Percentiles rank a stretch among this genome's conserved stretches.
These are phyloP conservation scores for Warburgia ugandensis DNA, from an alignment of 164 flowering plant genomes.

Conservation along the genomic window DNA sequence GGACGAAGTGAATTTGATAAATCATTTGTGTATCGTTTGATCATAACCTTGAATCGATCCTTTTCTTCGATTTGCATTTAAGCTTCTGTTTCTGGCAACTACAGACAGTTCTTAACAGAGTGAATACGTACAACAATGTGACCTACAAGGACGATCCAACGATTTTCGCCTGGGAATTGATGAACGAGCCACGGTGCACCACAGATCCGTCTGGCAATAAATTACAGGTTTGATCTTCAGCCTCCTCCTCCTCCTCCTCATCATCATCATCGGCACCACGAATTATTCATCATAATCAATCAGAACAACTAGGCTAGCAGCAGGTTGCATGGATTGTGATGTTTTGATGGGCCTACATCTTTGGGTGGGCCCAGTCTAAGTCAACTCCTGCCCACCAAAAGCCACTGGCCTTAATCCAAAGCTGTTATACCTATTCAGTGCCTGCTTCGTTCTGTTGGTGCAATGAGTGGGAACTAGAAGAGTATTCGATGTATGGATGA, in stretches of 20 bases:
- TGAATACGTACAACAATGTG: constrained; percentile 63
- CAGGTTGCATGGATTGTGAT: neutral
- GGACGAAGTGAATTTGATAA: no score
- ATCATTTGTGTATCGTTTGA: no score
- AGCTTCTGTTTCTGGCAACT: neutral
- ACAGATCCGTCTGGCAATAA: constrained; percentile 16
- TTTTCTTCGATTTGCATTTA: no score
- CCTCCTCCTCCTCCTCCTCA: neutral
- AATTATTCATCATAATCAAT: neutral
- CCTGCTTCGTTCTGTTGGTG: no score
- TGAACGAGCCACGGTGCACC: constrained; percentile 19
- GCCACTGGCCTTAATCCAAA: no score
- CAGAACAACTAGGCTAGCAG: neutral
- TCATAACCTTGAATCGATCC: no score
- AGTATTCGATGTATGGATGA: no score
- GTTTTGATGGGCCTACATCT: no score
- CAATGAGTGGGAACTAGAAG: no score
- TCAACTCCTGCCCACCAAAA: no score
- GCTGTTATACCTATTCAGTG: no score
- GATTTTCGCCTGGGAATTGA: constrained; percentile 54
- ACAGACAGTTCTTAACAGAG: constrained; percentile 72
- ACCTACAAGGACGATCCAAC: constrained; percentile 94
- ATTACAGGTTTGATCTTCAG: constrained; percentile 41
- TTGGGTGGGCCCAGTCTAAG: no score
- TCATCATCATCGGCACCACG: neutral